Percentiles rank a stretch among this genome's conserved stretches.
Conservation (phyloP, 306 rosid genomes). For the Sesbania bispinosa region DNA sequence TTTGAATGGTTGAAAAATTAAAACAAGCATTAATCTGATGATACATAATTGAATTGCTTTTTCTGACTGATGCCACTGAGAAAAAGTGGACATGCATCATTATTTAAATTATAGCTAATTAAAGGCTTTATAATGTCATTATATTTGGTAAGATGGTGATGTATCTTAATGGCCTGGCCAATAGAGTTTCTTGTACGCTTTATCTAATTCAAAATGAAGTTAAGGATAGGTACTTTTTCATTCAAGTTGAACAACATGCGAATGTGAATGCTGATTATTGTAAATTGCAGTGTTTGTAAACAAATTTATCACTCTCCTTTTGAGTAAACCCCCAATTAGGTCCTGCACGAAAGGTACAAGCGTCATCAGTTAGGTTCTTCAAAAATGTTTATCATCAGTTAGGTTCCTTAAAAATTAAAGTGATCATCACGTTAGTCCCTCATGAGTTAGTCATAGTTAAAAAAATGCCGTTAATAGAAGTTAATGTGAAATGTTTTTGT, state of each 20-base stretch:
- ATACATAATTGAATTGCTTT: conserved; percentile 29
- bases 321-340: too few relatives aligned
- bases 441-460: too few relatives aligned
- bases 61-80: neutral
- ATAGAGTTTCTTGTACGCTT: neutral
- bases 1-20: too few relatives aligned
- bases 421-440: too few relatives aligned
- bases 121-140: neutral
- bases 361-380: too few relatives aligned
- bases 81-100: conserved; percentile 1
- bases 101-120: neutral
- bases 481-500: too few relatives aligned
- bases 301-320: too few relatives aligned
- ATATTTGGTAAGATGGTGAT: conserved; percentile 6
- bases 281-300: too few relatives aligned
- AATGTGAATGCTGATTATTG: neutral
- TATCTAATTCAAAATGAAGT: neutral
- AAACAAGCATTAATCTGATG: conserved; percentile 22
- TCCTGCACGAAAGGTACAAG: too few relatives aligned
- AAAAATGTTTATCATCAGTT: too few relatives aligned
- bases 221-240: neutral
- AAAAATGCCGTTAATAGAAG: too few relatives aligned
- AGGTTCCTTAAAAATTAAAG: too few relatives aligned
- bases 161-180: conserved; percentile 4
- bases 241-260: neutral